Percentiles rank a stretch among this genome's conserved stretches.
Conservation (phyloP, 495 filamentous ascomycete genomes). For the Staphylotrichum longicolle region DNA sequence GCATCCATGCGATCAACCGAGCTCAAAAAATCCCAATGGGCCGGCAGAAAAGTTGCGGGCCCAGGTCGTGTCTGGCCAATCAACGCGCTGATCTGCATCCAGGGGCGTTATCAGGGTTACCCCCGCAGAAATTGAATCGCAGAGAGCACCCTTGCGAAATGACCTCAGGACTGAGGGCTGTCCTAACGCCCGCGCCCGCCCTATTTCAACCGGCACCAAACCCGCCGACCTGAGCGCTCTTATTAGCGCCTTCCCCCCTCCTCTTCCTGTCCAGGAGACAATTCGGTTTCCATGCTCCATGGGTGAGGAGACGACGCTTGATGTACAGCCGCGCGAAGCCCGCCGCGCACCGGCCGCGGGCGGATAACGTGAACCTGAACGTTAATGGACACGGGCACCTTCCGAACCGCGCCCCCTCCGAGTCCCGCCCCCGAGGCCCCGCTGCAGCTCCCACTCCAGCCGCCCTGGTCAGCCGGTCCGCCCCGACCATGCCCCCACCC, state of each 20-base stretch:
- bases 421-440: constrained; percentile 14
- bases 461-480: constrained; percentile 8
- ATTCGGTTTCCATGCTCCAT: constrained; percentile 21
- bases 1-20: not conserved
- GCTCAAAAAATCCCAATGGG: constrained; percentile 8
- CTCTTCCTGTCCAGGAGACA: not conserved
- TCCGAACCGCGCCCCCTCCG: constrained; percentile 8
- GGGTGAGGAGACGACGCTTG: constrained; percentile 27
- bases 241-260: not conserved
- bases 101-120: constrained; percentile 3
- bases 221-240: constrained; percentile 2
- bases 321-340: constrained; percentile 35
- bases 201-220: constrained; percentile 2
- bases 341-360: constrained; percentile 31
- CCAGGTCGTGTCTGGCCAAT: not conserved
- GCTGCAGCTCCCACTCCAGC: constrained; percentile 12
- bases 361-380: constrained; percentile 12
- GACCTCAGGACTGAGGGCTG: not conserved
- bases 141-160: constrained; percentile 5
- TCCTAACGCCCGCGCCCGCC: not conserved
- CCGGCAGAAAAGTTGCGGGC: not conserved
- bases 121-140: constrained; percentile 2
- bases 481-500: constrained; percentile 2
- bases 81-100: not conserved
- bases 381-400: too few relatives aligned